Evolutionary conservation across 768 basidiomycete species (phyloP), one percentile per base, ranked within the genome.

Genomic region (Lactifluus subvellereus): DNA sequence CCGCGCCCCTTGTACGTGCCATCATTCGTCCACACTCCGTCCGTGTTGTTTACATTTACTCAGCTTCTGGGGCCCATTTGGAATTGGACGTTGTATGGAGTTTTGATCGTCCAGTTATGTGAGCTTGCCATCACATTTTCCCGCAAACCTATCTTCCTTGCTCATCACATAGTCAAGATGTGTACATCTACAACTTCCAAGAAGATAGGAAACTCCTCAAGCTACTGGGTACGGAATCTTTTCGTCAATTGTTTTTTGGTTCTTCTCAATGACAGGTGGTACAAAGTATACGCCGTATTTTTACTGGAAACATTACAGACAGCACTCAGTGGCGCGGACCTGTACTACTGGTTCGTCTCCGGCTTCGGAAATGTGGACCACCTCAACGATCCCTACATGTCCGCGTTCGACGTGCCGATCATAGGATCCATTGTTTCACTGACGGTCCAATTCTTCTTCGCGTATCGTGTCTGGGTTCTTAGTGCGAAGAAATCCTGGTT

Each of bases 391-490:
- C 57, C 70, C 0, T 55, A 69, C 33, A 59, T 70, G 13, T 71
- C 69, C 0, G 55, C 69, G 6, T 65, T 72, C 32, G 72, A 72
- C 56, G 68, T 66, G 6, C 72, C 72, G 18, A 57, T 74, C 5
- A 66, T 74, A 22, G 73, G 70, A 6, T 55, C 67, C 6, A 14
- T 72, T 5, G 67, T 72, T n/a, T 67, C 69, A 6, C 59, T 74
- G 32, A 60, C 65, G 8, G 69, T 74, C 10, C 72, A 74, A 59
- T 47, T 73, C 7, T 75, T 75, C 55, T 74, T 72, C 67, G 71
- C 69, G 50, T 73, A 72, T 52, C 69, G 73, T 16, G 74, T 75
- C 30, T 69, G 52, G 57, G 40, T 64, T 27, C 58, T 64, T 14
- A 38, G 62, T 20, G n/a, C 37, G 14, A 50, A 20, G 22, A 6